phyloP scores from a whole-genome alignment of 2,329 filamentous ascomycete genomes.

The Nemania abortiva region DNA sequence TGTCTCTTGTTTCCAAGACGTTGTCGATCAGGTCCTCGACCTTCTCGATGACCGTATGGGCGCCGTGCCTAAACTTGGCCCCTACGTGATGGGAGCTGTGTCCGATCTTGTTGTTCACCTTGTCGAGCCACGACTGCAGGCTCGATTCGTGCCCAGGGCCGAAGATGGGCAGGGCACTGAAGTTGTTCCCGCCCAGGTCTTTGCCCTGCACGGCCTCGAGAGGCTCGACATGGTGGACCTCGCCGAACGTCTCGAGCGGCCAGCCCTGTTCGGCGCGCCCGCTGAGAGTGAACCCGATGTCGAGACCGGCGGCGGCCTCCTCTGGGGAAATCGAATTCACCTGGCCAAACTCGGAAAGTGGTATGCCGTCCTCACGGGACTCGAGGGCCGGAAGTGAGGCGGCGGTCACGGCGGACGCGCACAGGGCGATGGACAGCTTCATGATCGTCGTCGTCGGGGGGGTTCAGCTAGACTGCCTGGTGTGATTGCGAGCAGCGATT shows the following conservation, averaged over 20 bases:
- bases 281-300: conserved; percentile 28
- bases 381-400: conserved; percentile 39
- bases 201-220: conserved; percentile 38
- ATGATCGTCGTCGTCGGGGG: conserved; percentile 41
- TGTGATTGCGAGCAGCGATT: conserved; percentile 28
- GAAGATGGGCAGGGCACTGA: conserved; percentile 45
- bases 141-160: conserved; percentile 36
- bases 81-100: neutral
- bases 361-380: conserved; percentile 33
- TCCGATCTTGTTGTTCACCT: conserved; percentile 9
- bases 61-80: conserved; percentile 6
- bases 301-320: conserved; percentile 31
- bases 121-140: conserved; percentile 29
- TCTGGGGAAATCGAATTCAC: conserved; percentile 35
- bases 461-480: conserved; percentile 16
- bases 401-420: conserved; percentile 45
- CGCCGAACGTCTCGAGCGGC: conserved; percentile 41
- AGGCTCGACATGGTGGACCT: conserved; percentile 42
- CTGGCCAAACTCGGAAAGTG: conserved; percentile 36
- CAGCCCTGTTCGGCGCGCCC: conserved; percentile 35
- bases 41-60: conserved; percentile 7
- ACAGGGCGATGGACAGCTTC: conserved; percentile 46
- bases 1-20: conserved; percentile 19
- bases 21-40: conserved; percentile 25
- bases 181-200: conserved; percentile 47